Evolutionary conservation across 768 basidiomycete genomes (phyloP).

Genomic region (Paxillus involutus): DNA sequence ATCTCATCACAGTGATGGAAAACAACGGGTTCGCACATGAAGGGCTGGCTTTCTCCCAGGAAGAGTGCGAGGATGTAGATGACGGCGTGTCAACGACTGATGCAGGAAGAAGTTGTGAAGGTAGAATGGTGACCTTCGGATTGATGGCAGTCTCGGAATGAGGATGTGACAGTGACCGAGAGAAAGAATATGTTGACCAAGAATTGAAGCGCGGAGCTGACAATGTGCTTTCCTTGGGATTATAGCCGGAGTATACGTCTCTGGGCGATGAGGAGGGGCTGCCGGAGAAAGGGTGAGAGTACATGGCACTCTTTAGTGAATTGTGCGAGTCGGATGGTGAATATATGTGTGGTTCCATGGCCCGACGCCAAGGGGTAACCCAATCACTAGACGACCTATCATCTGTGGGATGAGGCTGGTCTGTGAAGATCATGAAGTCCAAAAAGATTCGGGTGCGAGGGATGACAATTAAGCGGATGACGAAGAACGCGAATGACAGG

Average conservation of each 20-base stretch:
- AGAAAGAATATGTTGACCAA: conserved; percentile 19
- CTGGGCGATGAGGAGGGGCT: conserved; percentile 19
- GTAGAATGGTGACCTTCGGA: conserved; percentile 28
- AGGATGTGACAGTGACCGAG: conserved; percentile 15
- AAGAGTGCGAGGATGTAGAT: conserved; percentile 31
- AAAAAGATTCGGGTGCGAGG: conserved; percentile 19
- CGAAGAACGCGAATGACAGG: conserved; percentile 14
- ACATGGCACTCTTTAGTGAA: conserved; percentile 25
- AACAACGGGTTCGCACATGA: conserved; percentile 17
- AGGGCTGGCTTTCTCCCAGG: conserved; percentile 18
- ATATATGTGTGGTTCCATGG: conserved; percentile 32
- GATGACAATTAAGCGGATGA: conserved; percentile 18
- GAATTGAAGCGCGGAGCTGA: conserved; percentile 9
- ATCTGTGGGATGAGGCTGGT: conserved; percentile 27
- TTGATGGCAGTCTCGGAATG: conserved; percentile 17
- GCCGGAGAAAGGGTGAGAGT: conserved; percentile 20
- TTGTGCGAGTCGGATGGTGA: conserved; percentile 24
- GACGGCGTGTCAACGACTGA: conserved; percentile 33
- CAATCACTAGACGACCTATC: conserved; percentile 23
- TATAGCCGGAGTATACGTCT: conserved; percentile 22
- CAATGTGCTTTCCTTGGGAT: conserved; percentile 22
- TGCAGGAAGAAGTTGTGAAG: conserved; percentile 17
- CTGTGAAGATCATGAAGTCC: conserved; percentile 32
- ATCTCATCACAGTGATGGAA: conserved; percentile 10
- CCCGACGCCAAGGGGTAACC: conserved; percentile 7